phyloP scores from a whole-genome alignment of 2,329 filamentous ascomycete species.

The Arthrobotrys musiformis region DNA sequence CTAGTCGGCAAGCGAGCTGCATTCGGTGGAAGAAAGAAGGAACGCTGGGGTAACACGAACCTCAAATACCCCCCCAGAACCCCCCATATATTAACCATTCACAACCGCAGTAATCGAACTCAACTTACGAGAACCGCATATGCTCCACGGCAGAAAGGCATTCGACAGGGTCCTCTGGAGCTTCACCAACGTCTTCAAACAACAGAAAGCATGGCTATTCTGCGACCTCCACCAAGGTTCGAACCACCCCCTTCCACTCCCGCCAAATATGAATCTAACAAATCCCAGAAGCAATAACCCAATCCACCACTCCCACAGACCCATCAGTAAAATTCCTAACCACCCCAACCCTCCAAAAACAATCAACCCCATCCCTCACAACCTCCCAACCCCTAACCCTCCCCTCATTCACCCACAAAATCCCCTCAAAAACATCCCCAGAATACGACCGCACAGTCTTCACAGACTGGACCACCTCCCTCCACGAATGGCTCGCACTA shows the following conservation, averaged over 20 bases:
- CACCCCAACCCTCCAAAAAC: slow-evolving; percentile 31
- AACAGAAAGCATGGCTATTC: slow-evolving; percentile 80
- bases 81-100: background rate
- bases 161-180: slow-evolving; percentile 83
- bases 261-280: slow-evolving; percentile 35
- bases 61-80: slow-evolving; percentile 18
- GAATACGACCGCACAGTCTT: slow-evolving; percentile 66
- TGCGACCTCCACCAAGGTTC: slow-evolving; percentile 70
- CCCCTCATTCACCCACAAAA: slow-evolving; percentile 42
- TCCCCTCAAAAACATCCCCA: slow-evolving; percentile 56
- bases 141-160: slow-evolving; percentile 83
- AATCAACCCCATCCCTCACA: background rate
- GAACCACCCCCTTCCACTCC: background rate
- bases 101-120: slow-evolving; percentile 74
- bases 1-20: slow-evolving; percentile 74
- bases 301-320: slow-evolving; percentile 58
- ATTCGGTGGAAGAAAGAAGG: slow-evolving; percentile 70
- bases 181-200: slow-evolving; percentile 78
- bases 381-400: slow-evolving; percentile 18
- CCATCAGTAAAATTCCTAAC: slow-evolving; percentile 22
- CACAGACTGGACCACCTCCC: slow-evolving; percentile 72
- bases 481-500: slow-evolving; percentile 82
- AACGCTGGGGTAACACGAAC: slow-evolving; percentile 75
- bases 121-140: slow-evolving; percentile 77
- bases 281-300: slow-evolving; percentile 59